These are phyloP conservation scores for Neophaeococcomyces aloes DNA, from an alignment of 2,329 filamentous ascomycete genomes.

Conservation along the genomic window DNA sequence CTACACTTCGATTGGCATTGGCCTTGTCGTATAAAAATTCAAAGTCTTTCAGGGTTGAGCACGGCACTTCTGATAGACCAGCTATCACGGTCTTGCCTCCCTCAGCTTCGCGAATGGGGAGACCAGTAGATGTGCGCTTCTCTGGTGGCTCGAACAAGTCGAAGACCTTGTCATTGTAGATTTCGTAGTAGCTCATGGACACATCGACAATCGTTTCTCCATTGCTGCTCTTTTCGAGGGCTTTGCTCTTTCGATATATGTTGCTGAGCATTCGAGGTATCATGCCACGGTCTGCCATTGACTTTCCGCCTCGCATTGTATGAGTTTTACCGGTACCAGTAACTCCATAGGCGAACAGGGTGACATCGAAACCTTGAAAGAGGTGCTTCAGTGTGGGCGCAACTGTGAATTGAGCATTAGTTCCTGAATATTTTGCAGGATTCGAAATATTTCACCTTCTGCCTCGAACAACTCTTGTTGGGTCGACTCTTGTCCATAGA, in stretches of 20 bases:
- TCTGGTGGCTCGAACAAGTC: constrained; percentile 82
- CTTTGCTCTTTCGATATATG: constrained; percentile 75
- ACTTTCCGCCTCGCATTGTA: constrained; percentile 87
- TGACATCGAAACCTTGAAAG: constrained; percentile 79
- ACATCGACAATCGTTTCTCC: constrained; percentile 63
- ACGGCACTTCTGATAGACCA: constrained; percentile 71
- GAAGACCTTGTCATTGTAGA: constrained; percentile 92
- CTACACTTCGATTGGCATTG: constrained; percentile 81
- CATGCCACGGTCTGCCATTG: constrained; percentile 72
- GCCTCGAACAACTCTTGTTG: constrained; percentile 83
- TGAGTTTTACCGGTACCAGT: constrained; percentile 93
- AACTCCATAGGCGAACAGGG: constrained; percentile 85
- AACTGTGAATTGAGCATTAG: constrained; percentile 44
- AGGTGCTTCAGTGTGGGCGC: constrained; percentile 82
- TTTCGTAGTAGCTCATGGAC: constrained; percentile 83
- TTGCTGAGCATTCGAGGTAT: constrained; percentile 77
- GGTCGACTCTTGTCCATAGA: constrained; percentile 69
- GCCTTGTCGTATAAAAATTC: constrained; percentile 83
- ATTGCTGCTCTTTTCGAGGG: constrained; percentile 67
- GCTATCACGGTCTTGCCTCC: constrained; percentile 79
- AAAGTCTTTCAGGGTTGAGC: constrained; percentile 78
- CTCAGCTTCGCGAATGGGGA: constrained; percentile 68
- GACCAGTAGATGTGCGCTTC: constrained; percentile 68
- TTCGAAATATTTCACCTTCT: constrained; percentile 53
- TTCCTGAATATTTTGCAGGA: neutral